Base-by-base conservation (phyloP, 2,329 filamentous ascomycete genomes). In the Fusarium sp. region DNA sequence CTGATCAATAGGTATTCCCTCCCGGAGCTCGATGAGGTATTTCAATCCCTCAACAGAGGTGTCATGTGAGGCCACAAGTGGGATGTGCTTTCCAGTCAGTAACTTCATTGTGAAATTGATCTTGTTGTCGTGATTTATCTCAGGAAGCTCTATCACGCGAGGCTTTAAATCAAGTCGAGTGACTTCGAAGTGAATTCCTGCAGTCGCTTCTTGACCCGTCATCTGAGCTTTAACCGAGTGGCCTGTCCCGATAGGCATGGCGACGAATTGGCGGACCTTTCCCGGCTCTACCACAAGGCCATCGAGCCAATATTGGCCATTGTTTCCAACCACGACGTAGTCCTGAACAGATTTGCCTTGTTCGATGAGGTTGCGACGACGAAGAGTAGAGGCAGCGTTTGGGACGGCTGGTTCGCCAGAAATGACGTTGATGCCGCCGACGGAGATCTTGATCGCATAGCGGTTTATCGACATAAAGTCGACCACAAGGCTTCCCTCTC, bases 401-500 rank as follows among this genome's bases (percentile, higher is more conserved):
- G 32, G 11, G 1, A 43, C n/a, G 0, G 4, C 5, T 2, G 51
- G 51, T 3, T 66, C 61, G 0, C 52, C 56, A 0, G 66, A 67
- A 0, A 67, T 11, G 2, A 25, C 42, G 8, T 69, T 67, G 34
- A 69, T 16, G 1, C 16, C 22, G 1, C 66, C 66, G 0, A 30
- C 6, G 8, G 24, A 40, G 5, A 69, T 24, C 6, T 56, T 57
- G 15, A 69, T 59, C 1, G 27, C 45, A 14, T 68, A 68, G 4
- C 6, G n/a, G n/a, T n/a, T n/a, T n/a, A n/a, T n/a, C n/a, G n/a
- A n/a, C n/a, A n/a, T n/a, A n/a, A n/a, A n/a, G n/a, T n/a, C n/a
- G n/a, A n/a, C n/a, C n/a, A n/a, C n/a, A n/a, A n/a, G n/a, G n/a
- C n/a, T n/a, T n/a, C n/a, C n/a, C n/a, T n/a, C n/a, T n/a, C n/a